These are phyloP conservation scores for Delphinella strobiligena DNA, from an alignment of 2,329 filamentous ascomycete genomes.

Conservation along the genomic window DNA sequence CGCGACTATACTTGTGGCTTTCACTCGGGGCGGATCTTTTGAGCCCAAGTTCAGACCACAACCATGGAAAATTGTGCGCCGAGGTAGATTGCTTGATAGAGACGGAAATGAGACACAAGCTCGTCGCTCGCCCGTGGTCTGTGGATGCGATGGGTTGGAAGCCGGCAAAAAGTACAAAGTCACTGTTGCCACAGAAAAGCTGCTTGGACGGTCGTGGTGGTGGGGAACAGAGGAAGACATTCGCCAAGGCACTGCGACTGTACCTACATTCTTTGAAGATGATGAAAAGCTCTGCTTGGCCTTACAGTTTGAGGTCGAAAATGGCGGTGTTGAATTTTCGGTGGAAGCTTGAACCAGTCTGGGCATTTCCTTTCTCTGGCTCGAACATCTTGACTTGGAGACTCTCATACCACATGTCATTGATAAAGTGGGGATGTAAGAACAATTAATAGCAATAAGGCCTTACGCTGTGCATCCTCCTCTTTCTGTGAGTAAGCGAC, in stretches of 20 bases:
- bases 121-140: neutral
- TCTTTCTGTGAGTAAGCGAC: neutral
- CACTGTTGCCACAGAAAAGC: neutral
- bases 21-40: neutral
- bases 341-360: neutral
- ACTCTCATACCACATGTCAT: no score
- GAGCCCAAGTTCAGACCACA: neutral
- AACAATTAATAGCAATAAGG: no score
- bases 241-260: neutral
- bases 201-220: neutral
- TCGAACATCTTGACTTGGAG: no score
- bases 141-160: slow-evolving; percentile 3
- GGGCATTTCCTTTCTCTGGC: no score
- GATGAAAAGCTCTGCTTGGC: neutral
- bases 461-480: neutral
- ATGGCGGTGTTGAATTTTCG: neutral
- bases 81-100: neutral
- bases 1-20: neutral
- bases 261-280: neutral
- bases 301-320: neutral
- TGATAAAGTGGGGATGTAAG: no score
- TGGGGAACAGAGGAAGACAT: neutral
- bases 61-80: neutral
- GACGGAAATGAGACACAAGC: neutral
- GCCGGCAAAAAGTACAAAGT: neutral